A percentile compares a stretch with the other conserved stretches of the same genome.
phyloP scores from a whole-genome alignment of 148 eudicot species.

The Agrostemma githago region DNA sequence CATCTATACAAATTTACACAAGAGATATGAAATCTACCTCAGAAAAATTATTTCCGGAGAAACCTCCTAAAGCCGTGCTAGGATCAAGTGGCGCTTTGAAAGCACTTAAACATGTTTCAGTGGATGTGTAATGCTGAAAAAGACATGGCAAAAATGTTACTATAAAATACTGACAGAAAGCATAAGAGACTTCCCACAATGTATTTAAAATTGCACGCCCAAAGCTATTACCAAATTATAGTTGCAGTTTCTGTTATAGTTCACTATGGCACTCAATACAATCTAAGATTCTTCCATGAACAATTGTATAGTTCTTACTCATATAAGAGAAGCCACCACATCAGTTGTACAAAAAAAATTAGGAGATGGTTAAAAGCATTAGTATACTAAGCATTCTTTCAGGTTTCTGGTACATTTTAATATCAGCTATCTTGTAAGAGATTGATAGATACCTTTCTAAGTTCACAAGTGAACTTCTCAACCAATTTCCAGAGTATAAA shows the following conservation, averaged over 20 bases:
- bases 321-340: no score
- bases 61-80: conserved; percentile 62
- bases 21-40: conserved; percentile 37
- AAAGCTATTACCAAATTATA: neutral
- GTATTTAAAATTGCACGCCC: neutral
- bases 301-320: no score
- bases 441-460: neutral
- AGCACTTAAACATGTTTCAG: conserved; percentile 63
- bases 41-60: conserved; percentile 53
- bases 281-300: no score
- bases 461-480: neutral
- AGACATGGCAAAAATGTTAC: conserved; percentile 14
- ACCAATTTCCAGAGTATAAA: neutral
- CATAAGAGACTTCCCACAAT: neutral
- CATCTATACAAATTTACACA: conserved; percentile 1
- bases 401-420: neutral
- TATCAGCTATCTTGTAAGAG: neutral
- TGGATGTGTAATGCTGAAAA: conserved; percentile 59
- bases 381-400: neutral
- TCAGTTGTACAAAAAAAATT: no score
- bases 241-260: neutral
- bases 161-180: conserved; percentile 3
- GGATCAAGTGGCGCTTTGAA: conserved; percentile 77
- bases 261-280: neutral
- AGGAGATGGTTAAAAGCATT: neutral